Base-by-base conservation (phyloP, 2,329 filamentous ascomycete species). In the Dactylella cylindrospora region DNA sequence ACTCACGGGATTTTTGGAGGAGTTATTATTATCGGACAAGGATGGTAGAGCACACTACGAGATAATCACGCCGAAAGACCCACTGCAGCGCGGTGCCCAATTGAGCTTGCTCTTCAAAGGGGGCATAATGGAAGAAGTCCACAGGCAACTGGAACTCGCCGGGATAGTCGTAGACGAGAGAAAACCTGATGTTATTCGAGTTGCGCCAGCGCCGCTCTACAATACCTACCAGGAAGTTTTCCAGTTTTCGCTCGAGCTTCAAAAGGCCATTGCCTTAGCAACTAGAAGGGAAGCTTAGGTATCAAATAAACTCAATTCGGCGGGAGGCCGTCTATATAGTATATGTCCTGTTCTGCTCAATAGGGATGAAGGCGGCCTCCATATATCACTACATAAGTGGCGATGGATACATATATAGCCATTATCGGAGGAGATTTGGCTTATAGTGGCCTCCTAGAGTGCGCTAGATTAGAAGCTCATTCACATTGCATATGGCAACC, bases 121-220 rank as follows among this genome's bases (percentile, higher is more conserved):
- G 0, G 88, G 85, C 0, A 70, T 93, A 45, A 73, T 95, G 51
- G 87, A 91, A n/a, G 70, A 70, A 5, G 81, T 94, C 2, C 78
- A 82, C 59, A 74, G 76, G 35, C 78, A 77, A 22, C 72, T 95
- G 22, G 81, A 87, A 67, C 78, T 80, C 9, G 79, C 80, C 1
- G 86, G 85, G 1, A 83, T 93, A 2, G 80, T 94, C 0, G 83
- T 87, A 29, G 90, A 95, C 70, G 86, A 93, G 77, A 78, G 90
- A 59, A 88, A 87, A 72, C 90, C 90, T 1, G 84, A 90, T 70
- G 90, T 95, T 12, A 84, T 95, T 44, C 78, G 90, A 1, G 83
- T 94, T 1, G 88, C 90, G 1, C 90, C 90, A 1, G 85, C 86
- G 33, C 89, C 90, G 6, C 72, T 95, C 66, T 95, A 95, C 73